Conservation (phyloP, 2,329 filamentous ascomycete genomes). For the Diaporthe citri region DNA sequence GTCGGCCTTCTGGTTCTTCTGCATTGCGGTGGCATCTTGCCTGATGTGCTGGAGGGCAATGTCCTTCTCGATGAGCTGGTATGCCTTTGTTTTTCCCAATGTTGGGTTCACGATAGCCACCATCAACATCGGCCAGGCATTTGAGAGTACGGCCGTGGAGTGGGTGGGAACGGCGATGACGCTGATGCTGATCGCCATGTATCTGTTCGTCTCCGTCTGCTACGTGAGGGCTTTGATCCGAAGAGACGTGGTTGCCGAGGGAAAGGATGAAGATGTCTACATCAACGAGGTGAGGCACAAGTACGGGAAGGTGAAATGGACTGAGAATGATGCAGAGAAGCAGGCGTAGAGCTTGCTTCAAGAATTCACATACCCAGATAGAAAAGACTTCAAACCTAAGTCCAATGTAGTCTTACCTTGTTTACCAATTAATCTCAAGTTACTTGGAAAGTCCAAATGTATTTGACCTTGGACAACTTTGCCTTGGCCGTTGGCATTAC, state of each 20-base stretch:
- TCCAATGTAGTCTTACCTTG: no score
- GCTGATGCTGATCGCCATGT: slow-evolving; percentile 23
- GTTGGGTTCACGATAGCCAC: slow-evolving; percentile 43
- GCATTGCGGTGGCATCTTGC: neutral
- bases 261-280: slow-evolving; percentile 13
- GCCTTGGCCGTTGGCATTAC: neutral
- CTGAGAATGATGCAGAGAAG: neutral
- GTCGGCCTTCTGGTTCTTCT: slow-evolving; percentile 10
- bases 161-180: slow-evolving; percentile 43
- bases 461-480: neutral
- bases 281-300: slow-evolving; percentile 8
- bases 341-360: neutral
- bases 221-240: slow-evolving; percentile 6
- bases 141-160: slow-evolving; percentile 36
- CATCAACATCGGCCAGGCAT: slow-evolving; percentile 39
- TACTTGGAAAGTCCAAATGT: neutral
- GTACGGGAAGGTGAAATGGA: slow-evolving; percentile 22
- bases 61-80: slow-evolving; percentile 43
- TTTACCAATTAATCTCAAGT: neutral
- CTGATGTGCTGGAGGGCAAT: slow-evolving; percentile 36
- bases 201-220: neutral
- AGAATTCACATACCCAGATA: neutral
- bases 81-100: slow-evolving; percentile 43
- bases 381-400: neutral
- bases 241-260: slow-evolving; percentile 5